Conservation (phyloP, 2,329 filamentous ascomycete genomes). For the Monilinia laxa region DNA sequence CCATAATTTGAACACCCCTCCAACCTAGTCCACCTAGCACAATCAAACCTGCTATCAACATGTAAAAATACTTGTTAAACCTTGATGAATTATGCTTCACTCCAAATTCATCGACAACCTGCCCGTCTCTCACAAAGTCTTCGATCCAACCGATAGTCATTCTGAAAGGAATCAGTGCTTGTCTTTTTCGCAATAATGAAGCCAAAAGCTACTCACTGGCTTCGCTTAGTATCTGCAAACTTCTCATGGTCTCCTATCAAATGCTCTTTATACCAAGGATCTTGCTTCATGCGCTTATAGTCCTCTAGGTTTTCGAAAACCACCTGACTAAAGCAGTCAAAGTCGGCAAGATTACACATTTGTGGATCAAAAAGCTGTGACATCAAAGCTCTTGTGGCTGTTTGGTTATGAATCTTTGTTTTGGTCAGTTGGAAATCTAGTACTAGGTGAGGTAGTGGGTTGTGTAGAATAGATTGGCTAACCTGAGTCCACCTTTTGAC, state of each 20-base stretch:
- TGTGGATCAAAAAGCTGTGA: conserved; percentile 46
- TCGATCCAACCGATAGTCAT: conserved; percentile 11
- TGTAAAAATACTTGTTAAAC: background rate
- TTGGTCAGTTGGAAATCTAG: background rate
- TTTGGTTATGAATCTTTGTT: conserved; percentile 46
- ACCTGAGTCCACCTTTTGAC: conserved; percentile 49
- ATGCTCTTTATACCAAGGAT: conserved; percentile 50
- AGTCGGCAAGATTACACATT: conserved; percentile 51
- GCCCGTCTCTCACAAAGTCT: background rate
- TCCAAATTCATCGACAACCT: background rate
- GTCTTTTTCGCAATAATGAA: background rate
- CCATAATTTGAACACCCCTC: background rate
- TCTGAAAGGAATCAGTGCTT: background rate
- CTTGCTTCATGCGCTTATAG: conserved; percentile 50
- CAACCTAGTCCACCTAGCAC: background rate
- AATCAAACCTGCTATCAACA: background rate
- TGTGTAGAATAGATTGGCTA: conserved; percentile 14
- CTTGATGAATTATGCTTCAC: background rate
- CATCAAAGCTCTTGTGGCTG: conserved; percentile 44
- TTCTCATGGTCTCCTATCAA: conserved; percentile 49
- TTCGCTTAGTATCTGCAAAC: conserved; percentile 49
- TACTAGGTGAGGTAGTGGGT: too few relatives aligned
- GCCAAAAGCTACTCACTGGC: background rate
- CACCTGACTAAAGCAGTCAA: conserved; percentile 51
- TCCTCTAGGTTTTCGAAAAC: conserved; percentile 48